phyloP scores from a whole-genome alignment of 768 basidiomycete genomes.

The Rhodotorula kratochvilovae region DNA sequence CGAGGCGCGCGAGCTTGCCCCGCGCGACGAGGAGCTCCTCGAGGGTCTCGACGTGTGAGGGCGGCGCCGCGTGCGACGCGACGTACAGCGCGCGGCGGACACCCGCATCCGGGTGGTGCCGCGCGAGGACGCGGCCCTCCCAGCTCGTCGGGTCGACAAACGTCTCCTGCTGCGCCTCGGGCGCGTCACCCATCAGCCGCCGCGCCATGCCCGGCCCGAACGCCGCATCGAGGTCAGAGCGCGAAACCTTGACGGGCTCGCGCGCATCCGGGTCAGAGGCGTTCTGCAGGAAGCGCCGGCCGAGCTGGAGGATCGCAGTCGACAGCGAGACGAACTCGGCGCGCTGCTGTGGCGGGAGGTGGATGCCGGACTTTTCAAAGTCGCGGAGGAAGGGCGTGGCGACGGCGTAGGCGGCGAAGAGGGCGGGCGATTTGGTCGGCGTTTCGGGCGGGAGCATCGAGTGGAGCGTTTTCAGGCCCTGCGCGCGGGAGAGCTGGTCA shows the following conservation, averaged over 20 bases:
- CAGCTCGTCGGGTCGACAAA: slow-evolving; percentile 77
- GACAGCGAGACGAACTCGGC: slow-evolving; percentile 81
- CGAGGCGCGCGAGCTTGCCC: slow-evolving; percentile 73
- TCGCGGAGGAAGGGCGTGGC: slow-evolving; percentile 92
- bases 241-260: slow-evolving; percentile 14
- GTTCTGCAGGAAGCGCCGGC: slow-evolving; percentile 70
- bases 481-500: not conserved
- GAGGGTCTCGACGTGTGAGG: slow-evolving; percentile 63
- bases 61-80: slow-evolving; percentile 62
- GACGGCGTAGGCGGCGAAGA: slow-evolving; percentile 51
- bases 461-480: slow-evolving; percentile 46
- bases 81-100: slow-evolving; percentile 76
- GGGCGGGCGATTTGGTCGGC: slow-evolving; percentile 39
- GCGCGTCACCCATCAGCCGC: slow-evolving; percentile 30
- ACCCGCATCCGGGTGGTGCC: slow-evolving; percentile 76
- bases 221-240: slow-evolving; percentile 9
- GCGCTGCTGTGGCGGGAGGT: slow-evolving; percentile 72
- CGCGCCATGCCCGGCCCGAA: slow-evolving; percentile 30
- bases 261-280: slow-evolving; percentile 10
- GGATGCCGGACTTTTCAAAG: slow-evolving; percentile 94
- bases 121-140: slow-evolving; percentile 90
- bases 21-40: slow-evolving; percentile 71
- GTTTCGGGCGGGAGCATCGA: slow-evolving; percentile 33
- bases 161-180: slow-evolving; percentile 22
- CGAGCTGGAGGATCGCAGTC: slow-evolving; percentile 79